Percentiles rank a stretch among this genome's conserved stretches.
These are phyloP conservation scores for Kwoniella mangroviensis DNA, from an alignment of 768 basidiomycete genomes.

Conservation along the genomic window DNA sequence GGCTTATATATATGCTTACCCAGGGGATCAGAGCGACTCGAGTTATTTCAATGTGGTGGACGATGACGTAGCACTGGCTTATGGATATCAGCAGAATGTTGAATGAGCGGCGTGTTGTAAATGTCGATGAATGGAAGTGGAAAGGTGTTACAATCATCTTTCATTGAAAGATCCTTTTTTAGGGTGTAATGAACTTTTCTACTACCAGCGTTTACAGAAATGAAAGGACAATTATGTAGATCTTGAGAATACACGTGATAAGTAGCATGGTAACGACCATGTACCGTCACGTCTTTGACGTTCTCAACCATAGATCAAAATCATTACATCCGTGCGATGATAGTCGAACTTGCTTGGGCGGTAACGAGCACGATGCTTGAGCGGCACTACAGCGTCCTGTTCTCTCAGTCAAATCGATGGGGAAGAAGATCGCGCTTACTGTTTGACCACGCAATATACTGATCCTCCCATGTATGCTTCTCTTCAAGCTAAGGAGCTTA, in stretches of 20 bases:
- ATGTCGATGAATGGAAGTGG: too few species aligned
- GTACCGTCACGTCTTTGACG: neutral
- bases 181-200: too few species aligned
- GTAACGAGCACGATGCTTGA: constrained; percentile 65
- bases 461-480: constrained; percentile 85
- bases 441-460: constrained; percentile 83
- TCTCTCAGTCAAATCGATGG: neutral
- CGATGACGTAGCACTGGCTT: constrained; percentile 1
- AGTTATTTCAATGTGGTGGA: constrained; percentile 14
- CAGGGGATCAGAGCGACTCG: neutral
- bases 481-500: constrained; percentile 84
- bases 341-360: constrained; percentile 53
- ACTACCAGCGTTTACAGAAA: too few species aligned
- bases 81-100: constrained; percentile 16
- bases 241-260: neutral
- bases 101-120: neutral
- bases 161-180: too few species aligned
- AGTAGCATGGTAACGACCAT: neutral
- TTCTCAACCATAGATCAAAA: neutral
- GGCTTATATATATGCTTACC: constrained; percentile 7
- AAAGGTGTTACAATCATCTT: too few species aligned
- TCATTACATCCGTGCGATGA: constrained; percentile 17
- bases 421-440: constrained; percentile 17
- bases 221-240: too few species aligned
- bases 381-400: constrained; percentile 67